Percentiles rank a stretch among this genome's conserved stretches.
Evolutionary conservation across 768 basidiomycete species (phyloP).

Genomic region (Leccinum rimulosum): DNA sequence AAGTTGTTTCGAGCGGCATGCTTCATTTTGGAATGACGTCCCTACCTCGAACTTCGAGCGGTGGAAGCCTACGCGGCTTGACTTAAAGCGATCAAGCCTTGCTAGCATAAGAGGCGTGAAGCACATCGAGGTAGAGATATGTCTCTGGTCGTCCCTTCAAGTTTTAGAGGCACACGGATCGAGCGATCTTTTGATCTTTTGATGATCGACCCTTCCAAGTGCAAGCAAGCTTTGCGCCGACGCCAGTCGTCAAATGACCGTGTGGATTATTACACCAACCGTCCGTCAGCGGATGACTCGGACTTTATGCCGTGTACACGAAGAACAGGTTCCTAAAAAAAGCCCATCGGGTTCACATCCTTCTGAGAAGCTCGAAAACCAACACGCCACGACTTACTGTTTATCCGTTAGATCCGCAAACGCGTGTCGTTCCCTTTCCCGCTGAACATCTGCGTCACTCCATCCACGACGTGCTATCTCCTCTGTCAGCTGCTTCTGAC

Average conservation of each 20-base stretch:
- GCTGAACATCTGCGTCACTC: constrained; percentile 55
- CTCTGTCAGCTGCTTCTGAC: constrained; percentile 39
- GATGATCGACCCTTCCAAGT: neutral
- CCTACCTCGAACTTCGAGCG: no score
- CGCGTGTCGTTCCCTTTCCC: constrained; percentile 57
- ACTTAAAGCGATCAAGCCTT: no score
- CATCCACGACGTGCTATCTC: constrained; percentile 48
- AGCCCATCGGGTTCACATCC: constrained; percentile 2
- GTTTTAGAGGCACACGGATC: no score
- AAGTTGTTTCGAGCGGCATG: no score
- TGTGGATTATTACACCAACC: neutral
- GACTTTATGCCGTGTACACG: constrained; percentile 47
- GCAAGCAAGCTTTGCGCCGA: neutral
- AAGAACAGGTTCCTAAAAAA: constrained; percentile 54
- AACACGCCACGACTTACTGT: constrained; percentile 40
- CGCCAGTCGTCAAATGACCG: neutral
- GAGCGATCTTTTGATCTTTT: no score
- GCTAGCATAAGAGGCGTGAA: no score
- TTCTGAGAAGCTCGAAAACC: neutral
- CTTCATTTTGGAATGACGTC: no score
- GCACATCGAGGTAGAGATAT: no score
- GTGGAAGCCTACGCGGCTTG: no score
- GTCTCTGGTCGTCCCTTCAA: no score
- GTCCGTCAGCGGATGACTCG: neutral
- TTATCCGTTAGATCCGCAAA: constrained; percentile 65